A percentile compares a stretch with the other conserved stretches of the same genome.
Evolutionary conservation across 345 rosid genomes (phyloP).

Genomic region (Eucalyptus shirleyi): DNA sequence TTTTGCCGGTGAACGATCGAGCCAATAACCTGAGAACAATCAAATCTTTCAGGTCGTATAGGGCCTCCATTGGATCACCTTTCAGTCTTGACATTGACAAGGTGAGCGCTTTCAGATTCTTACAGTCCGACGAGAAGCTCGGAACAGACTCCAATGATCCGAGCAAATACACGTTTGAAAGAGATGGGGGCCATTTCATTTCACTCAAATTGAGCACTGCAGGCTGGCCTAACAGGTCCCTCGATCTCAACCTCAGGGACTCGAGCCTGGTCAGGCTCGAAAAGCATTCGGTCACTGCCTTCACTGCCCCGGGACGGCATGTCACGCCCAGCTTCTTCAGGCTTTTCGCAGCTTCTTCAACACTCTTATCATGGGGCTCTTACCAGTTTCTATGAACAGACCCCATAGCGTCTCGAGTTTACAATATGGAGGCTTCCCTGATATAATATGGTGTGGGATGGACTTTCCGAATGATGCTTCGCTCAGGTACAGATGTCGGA

Average conservation of each 20-base stretch:
- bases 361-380: not conserved
- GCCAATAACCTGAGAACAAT: constrained; percentile 12
- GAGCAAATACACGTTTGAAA: constrained; percentile 16
- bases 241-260: constrained; percentile 14
- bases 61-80: not conserved
- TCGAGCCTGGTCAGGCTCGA: not conserved
- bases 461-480: not conserved
- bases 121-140: not conserved
- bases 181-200: not conserved
- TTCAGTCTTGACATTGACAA: constrained; percentile 10
- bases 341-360: not conserved
- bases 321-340: constrained; percentile 20
- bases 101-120: constrained; percentile 6
- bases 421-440: too few relatives aligned
- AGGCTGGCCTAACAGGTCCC: constrained; percentile 4
- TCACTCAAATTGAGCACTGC: not conserved
- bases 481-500: constrained; percentile 12
- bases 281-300: not conserved
- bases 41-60: not conserved
- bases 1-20: constrained; percentile 2
- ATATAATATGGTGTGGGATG: not conserved
- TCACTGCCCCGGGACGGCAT: not conserved
- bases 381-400: not conserved
- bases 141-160: not conserved
- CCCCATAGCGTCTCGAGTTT: constrained; percentile 18